These are phyloP conservation scores for Scheffersomyces ergatensis DNA, from an alignment of 805 yeast species.

Conservation along the genomic window DNA sequence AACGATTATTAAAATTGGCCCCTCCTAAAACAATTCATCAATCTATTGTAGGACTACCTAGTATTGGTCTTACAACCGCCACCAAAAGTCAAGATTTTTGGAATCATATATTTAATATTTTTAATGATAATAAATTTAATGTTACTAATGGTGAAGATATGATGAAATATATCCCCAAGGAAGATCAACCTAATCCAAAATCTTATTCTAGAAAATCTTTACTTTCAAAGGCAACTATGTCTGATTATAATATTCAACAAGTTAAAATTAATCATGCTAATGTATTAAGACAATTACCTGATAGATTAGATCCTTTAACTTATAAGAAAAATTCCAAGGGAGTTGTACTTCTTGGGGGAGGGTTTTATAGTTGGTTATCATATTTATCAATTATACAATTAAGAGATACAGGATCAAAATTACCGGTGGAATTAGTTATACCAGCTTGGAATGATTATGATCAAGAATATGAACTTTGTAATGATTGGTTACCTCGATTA, in stretches of 20 bases:
- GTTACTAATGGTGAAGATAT: conserved; percentile 2
- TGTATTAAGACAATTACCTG: conserved; percentile 4
- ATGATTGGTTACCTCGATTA: conserved; percentile 35
- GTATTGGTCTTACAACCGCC: neutral
- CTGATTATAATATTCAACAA: neutral
- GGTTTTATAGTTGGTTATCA: conserved; percentile 48
- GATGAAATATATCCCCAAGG: neutral
- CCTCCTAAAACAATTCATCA: neutral
- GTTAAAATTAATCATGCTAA: conserved; percentile 2
- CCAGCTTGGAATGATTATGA: conserved; percentile 45
- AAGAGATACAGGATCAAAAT: conserved; percentile 37
- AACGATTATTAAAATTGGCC: too few species aligned
- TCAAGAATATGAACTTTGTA: conserved; percentile 38
- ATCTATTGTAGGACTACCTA: neutral
- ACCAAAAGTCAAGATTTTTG: conserved; percentile 15
- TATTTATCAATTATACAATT: conserved; percentile 46
- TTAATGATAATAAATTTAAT: conserved; percentile 6
- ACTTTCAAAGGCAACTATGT: neutral
- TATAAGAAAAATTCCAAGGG: conserved; percentile 29
- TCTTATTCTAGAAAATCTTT: neutral
- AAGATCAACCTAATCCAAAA: neutral
- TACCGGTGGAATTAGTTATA: conserved; percentile 51
- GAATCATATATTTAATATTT: conserved; percentile 14
- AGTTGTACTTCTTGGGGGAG: conserved; percentile 54
- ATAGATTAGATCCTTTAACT: conserved; percentile 32